Base-by-base conservation (phyloP, 805 yeast species). In the Candida palmyrensis region DNA sequence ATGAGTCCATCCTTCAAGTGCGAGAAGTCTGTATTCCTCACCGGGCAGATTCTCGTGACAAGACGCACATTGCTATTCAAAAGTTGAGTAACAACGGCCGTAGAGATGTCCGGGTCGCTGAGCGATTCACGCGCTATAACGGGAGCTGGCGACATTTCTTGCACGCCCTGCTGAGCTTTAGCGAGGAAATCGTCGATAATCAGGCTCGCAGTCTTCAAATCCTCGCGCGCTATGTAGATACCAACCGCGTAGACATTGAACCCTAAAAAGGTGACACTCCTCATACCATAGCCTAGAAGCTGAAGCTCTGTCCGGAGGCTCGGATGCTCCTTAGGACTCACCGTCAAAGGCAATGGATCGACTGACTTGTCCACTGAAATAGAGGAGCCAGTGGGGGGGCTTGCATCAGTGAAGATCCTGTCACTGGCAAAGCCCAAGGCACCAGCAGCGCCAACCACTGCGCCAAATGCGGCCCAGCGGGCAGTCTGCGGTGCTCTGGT, bases 231-330 rank as follows among this genome's bases (percentile, higher is more conserved):
- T 25, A 85, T 65, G 52, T 90, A 90, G 6, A 92, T 60, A 0
- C 96, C 97, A 24, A 85, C 66, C 0, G 86, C 95, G 52, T 90
- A 90, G 1, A 92, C 96, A 46, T 79, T 86, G 64, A 92, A 77
- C 17, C 72, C 69, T 26, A 89, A 46, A 49, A 92, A 84, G 0
- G 97, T 84, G 13, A 90, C 96, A 0, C 82, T 63, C 49, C 97
- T 69, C 2, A 79, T 74, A 1, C 98, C 97, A 36, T 75, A 71
- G 0, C 96, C 97, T 3, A 92, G 47, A 20, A 89, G 55, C 15
- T 71, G 61, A 51, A 68, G 83, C 3, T 62, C 51, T 0, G 64
- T 48, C 3, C 51, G 37, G 5, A 70, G 42, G 16, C 47, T 37
- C 9, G 35, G 30, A 3, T 36, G 36, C 4, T 42, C 32, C 2